Conservation (phyloP, 2,329 filamentous ascomycete genomes). For the Fusarium ambrosium region DNA sequence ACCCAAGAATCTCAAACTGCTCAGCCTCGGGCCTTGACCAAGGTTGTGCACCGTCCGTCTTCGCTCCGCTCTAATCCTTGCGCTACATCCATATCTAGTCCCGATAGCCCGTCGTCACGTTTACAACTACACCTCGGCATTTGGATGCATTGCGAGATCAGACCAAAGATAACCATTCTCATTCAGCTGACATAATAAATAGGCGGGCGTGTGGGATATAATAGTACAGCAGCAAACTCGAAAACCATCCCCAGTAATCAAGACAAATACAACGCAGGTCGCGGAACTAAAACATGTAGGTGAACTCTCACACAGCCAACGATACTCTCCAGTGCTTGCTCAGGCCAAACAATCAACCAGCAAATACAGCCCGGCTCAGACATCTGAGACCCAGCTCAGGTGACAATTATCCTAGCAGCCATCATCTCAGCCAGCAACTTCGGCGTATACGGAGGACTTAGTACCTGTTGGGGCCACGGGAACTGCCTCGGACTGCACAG, state of each 20-base stretch:
- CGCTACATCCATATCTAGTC: background rate
- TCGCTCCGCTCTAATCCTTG: slow-evolving; percentile 15
- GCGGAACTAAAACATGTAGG: slow-evolving; percentile 3
- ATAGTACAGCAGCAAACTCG: slow-evolving; percentile 16
- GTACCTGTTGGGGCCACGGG: slow-evolving; percentile 19
- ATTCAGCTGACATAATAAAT: slow-evolving; percentile 27
- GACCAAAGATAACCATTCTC: slow-evolving; percentile 9
- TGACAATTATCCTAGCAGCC: background rate
- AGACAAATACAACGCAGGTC: slow-evolving; percentile 2
- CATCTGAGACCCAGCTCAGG: background rate
- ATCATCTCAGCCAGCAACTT: slow-evolving; percentile 32
- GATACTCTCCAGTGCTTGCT: slow-evolving; percentile 6
- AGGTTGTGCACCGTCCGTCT: background rate
- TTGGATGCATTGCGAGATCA: background rate
- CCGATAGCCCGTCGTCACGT: background rate
- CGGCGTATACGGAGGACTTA: slow-evolving; percentile 32
- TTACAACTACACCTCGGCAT: background rate
- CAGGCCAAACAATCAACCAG: slow-evolving; percentile 8
- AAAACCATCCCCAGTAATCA: slow-evolving; percentile 14
- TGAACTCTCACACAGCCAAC: slow-evolving; percentile 11
- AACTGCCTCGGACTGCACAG: slow-evolving; percentile 21
- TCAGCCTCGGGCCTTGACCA: slow-evolving; percentile 11
- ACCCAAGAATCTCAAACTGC: slow-evolving; percentile 4
- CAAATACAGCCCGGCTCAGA: background rate
- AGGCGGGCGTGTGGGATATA: slow-evolving; percentile 32